Conservation (phyloP, 2,329 filamentous ascomycete species). For the Geosmithia morbida region DNA sequence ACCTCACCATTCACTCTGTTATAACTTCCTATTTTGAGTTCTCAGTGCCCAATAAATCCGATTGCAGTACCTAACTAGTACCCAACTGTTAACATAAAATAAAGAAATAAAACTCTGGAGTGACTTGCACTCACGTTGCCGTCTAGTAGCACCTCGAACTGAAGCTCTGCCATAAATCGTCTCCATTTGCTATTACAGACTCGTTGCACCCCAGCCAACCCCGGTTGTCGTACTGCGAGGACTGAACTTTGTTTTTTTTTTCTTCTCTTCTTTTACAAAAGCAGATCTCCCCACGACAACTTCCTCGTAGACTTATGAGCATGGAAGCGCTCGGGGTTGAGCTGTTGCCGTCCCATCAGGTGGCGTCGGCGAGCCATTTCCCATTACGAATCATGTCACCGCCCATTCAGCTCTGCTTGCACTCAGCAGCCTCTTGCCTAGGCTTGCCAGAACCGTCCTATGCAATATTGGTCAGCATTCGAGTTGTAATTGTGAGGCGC, state of each 20-base stretch:
- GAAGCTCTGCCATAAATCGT: not conserved
- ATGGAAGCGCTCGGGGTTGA: not conserved
- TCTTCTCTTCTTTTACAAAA: not conserved
- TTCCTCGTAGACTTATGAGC: not conserved
- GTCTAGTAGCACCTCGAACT: not conserved
- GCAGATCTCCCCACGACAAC: not conserved
- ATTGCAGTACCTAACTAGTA: not conserved
- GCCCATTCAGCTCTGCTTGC: constrained; percentile 72
- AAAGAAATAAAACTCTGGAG: constrained; percentile 1
- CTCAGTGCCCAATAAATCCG: not conserved
- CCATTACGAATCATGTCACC: not conserved
- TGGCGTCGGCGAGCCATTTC: not conserved
- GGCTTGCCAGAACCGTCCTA: constrained; percentile 81
- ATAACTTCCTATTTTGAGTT: too few species aligned
- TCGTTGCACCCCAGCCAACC: not conserved
- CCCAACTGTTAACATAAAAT: not conserved
- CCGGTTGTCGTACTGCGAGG: not conserved
- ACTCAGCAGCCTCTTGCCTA: constrained; percentile 88
- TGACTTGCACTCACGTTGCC: constrained; percentile 1
- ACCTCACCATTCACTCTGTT: not conserved
- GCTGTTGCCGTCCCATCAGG: not conserved
- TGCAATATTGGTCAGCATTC: constrained; percentile 5
- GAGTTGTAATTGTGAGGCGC: not conserved
- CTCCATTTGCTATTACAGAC: not conserved
- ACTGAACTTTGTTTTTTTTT: not conserved